A percentile compares a stretch with the other conserved stretches of the same genome.
Evolutionary conservation across 2,329 filamentous ascomycete genomes (phyloP).

Genomic region (Diaporthe amygdali): DNA sequence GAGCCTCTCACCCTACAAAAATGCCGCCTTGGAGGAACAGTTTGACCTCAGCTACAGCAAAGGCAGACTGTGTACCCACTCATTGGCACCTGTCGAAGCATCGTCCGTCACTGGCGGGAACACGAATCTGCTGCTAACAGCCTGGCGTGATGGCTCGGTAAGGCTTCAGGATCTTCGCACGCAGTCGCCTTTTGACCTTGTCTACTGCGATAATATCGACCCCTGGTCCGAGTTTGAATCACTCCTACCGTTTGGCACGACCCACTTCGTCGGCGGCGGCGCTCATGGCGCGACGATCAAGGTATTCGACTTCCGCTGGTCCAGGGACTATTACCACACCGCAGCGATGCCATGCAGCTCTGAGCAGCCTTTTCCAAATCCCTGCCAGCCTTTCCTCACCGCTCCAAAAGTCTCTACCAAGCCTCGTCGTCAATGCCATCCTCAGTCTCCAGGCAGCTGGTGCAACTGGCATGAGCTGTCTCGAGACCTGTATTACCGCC

Average conservation of each 20-base stretch:
- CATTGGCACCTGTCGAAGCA: slow-evolving; percentile 50
- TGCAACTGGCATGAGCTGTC: slow-evolving; percentile 57
- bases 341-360: slow-evolving; percentile 51
- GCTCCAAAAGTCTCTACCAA: slow-evolving; percentile 10
- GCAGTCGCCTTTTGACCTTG: slow-evolving; percentile 48
- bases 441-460: slow-evolving; percentile 31
- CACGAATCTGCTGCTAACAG: slow-evolving; percentile 50
- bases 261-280: slow-evolving; percentile 57
- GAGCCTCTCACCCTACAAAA: slow-evolving; percentile 40
- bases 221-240: slow-evolving; percentile 50
- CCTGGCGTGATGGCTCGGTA: slow-evolving; percentile 58
- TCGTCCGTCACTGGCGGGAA: slow-evolving; percentile 37
- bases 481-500: slow-evolving; percentile 48
- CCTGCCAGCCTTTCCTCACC: slow-evolving; percentile 37
- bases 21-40: slow-evolving; percentile 31
- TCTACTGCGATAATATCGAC: slow-evolving; percentile 60
- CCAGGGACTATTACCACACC: slow-evolving; percentile 53
- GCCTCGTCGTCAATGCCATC: slow-evolving; percentile 39
- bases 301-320: slow-evolving; percentile 60
- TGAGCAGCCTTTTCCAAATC: slow-evolving; percentile 40
- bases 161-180: slow-evolving; percentile 57
- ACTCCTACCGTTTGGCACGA: slow-evolving; percentile 53
- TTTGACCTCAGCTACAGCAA: slow-evolving; percentile 32
- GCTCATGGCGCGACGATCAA: slow-evolving; percentile 49
- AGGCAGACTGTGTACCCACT: slow-evolving; percentile 39